Evolutionary conservation across 2,329 filamentous ascomycete species (phyloP), one percentile per base, ranked within the genome.

Genomic region (Alternaria sp.): DNA sequence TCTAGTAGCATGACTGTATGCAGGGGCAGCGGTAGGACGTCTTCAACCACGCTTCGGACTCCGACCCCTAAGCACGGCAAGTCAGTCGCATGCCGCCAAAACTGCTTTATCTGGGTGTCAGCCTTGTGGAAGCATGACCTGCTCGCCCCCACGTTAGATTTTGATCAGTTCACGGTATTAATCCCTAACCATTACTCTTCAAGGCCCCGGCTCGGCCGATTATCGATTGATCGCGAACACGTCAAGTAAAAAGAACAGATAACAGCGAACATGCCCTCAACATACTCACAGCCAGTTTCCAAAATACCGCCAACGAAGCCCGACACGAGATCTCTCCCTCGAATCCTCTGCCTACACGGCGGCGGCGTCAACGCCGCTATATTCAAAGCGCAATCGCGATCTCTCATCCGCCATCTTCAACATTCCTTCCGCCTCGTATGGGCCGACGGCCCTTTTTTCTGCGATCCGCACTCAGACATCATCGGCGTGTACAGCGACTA

Each of bases 341-440:
- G 91, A 62, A 88, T 94, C 69, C 89, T 94, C 69, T 93, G 91
- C 80, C 88, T 94, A n/a, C 91, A 94, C 78, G 91, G 91, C 75
- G 91, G 91, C 71, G 91, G 91, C 64, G 88, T 90, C 67, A 93
- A 91, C 73, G 89, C 86, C n/a, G 75, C 84, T 44, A 87, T 93
- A 76, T 93, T 93, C 82, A 82, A 85, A 64, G 77, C 86, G 11
- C 91, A 94, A 81, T 88, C 88, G 69, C 90, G 91, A 65, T 82
- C 82, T 6, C 78, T 88, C 7, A 81, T 83, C 57, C 74, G 77
- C 50, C 74, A 81, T 57, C 85, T 93, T 0, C 75, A 80, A 47
- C 77, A 84, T 7, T 79, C 85, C 49, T 93, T 93, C 77, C 88
- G 91, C 44, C 85, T 93, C 67, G 88, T 91, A 73, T 95, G 91